Percentiles rank a stretch among this genome's conserved stretches.
phyloP scores from a whole-genome alignment of 2,329 filamentous ascomycete species.

The Falciphora oryzae region DNA sequence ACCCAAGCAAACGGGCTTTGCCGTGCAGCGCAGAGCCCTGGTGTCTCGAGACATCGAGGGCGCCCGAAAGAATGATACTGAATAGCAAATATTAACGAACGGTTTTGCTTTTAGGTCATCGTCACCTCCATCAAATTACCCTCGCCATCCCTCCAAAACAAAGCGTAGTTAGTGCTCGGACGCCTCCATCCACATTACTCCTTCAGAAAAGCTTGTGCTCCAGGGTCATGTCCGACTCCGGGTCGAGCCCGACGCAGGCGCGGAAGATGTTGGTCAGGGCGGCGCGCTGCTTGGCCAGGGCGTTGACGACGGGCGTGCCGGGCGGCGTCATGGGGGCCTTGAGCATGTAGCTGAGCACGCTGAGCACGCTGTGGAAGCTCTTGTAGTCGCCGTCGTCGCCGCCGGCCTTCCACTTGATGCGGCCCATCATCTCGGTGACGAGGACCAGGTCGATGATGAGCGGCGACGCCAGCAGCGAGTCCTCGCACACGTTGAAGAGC shows the following conservation, averaged over 20 bases:
- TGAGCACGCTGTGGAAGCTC: constrained; percentile 95
- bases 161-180: no score
- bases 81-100: neutral
- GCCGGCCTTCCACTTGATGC: constrained; percentile 81
- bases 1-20: no score
- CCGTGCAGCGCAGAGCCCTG: no score
- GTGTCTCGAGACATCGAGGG: no score
- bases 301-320: constrained; percentile 92
- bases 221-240: constrained; percentile 97
- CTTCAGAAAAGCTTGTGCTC: constrained; percentile 94
- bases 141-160: neutral
- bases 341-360: constrained; percentile 98
- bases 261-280: constrained; percentile 98
- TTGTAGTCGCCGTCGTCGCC: constrained; percentile 64
- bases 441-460: constrained; percentile 96
- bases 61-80: neutral
- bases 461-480: constrained; percentile 91
- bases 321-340: constrained; percentile 91
- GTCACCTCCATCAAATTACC: no score
- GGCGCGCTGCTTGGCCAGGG: constrained; percentile 90
- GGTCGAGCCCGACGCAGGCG: constrained; percentile 91
- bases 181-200: neutral
- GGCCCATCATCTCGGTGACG: constrained; percentile 96
- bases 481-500: constrained; percentile 98
- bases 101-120: neutral